Percentiles rank a stretch among this genome's conserved stretches.
phyloP scores from a whole-genome alignment of 768 basidiomycete species.

The Termitomyces titanicus region DNA sequence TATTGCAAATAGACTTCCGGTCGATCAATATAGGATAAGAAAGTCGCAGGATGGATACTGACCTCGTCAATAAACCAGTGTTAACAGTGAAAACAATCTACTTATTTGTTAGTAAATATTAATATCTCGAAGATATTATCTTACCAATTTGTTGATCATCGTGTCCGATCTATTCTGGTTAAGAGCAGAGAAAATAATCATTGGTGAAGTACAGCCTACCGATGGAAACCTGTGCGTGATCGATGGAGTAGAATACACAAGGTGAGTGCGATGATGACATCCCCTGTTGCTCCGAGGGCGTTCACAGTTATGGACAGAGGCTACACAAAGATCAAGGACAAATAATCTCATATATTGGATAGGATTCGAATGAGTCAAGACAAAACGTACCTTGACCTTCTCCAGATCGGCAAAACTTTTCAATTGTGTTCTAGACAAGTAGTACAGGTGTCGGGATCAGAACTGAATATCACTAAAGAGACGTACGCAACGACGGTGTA shows the following conservation, averaged over 20 bases:
- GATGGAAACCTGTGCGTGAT: constrained; percentile 45
- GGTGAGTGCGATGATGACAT: constrained; percentile 41
- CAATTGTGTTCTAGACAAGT: constrained; percentile 23
- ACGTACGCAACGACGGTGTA: constrained; percentile 31
- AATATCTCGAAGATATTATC: constrained; percentile 6
- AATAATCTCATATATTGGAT: not conserved
- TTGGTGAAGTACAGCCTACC: constrained; percentile 20
- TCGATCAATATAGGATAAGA: constrained; percentile 6
- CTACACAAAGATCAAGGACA: constrained; percentile 16
- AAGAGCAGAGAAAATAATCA: not conserved
- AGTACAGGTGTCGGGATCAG: not conserved
- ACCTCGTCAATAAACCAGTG: constrained; percentile 34
- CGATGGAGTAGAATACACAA: constrained; percentile 38
- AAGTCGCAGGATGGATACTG: not conserved
- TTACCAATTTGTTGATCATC: constrained; percentile 42
- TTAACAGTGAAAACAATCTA: constrained; percentile 46
- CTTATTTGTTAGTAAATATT: not conserved
- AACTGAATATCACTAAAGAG: not conserved
- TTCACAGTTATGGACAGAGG: constrained; percentile 41
- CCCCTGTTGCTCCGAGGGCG: constrained; percentile 40
- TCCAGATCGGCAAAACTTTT: constrained; percentile 30
- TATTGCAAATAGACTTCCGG: constrained; percentile 47
- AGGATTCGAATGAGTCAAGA: not conserved
- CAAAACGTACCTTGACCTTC: constrained; percentile 29
- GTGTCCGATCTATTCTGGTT: constrained; percentile 35